These are phyloP conservation scores for Aaosphaeria arxii DNA, from an alignment of 2,329 filamentous ascomycete genomes.

Conservation along the genomic window DNA sequence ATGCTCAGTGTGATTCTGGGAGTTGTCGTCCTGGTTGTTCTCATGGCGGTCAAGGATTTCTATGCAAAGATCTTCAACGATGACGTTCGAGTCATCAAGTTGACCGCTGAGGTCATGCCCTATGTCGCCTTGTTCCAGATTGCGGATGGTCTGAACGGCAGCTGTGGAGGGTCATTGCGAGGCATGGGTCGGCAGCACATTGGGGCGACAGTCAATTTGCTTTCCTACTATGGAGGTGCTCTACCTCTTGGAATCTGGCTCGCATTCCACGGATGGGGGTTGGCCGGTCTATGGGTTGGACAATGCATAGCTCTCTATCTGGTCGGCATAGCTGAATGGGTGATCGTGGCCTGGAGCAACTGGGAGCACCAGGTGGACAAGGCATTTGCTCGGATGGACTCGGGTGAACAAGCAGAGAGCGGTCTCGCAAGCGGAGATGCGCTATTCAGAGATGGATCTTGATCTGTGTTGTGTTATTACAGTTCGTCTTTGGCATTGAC, in stretches of 20 bases:
- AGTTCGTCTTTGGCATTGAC: too few species aligned
- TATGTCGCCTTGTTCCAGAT: conserved; percentile 89
- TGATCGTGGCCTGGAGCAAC: conserved; percentile 71
- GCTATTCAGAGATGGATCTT: neutral
- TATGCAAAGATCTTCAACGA: conserved; percentile 82
- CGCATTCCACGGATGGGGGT: conserved; percentile 81
- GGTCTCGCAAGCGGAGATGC: conserved; percentile 10
- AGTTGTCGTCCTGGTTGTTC: conserved; percentile 60
- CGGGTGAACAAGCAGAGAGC: conserved; percentile 41
- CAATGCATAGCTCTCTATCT: conserved; percentile 72
- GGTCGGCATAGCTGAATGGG: conserved; percentile 76
- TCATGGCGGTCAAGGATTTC: conserved; percentile 69
- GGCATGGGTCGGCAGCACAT: conserved; percentile 87
- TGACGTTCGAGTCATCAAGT: conserved; percentile 65
- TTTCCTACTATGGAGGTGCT: conserved; percentile 81
- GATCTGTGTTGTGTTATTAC: too few species aligned
- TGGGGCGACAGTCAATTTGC: conserved; percentile 75
- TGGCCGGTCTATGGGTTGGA: conserved; percentile 77
- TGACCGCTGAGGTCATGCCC: conserved; percentile 77
- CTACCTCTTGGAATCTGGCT: conserved; percentile 79
- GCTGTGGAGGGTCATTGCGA: conserved; percentile 74
- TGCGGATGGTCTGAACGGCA: conserved; percentile 81
- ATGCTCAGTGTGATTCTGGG: conserved; percentile 70
- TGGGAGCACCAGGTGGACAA: conserved; percentile 73
- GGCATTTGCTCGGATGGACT: conserved; percentile 69